Evolutionary conservation across 2,329 filamentous ascomycete genomes (phyloP), one percentile per base, ranked within the genome.

Genomic region (Phialophora chinensis): DNA sequence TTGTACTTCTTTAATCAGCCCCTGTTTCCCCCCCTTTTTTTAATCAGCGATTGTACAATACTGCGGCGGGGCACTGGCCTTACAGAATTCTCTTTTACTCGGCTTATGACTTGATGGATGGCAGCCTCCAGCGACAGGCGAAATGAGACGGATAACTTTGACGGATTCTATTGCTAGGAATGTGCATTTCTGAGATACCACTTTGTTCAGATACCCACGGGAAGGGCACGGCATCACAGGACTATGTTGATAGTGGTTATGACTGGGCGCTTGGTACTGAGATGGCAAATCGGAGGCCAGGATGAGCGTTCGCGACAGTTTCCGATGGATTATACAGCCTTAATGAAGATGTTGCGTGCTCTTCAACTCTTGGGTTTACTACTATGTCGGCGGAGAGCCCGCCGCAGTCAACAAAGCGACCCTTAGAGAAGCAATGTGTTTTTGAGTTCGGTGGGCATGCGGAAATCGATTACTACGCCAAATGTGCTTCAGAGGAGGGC

Each of bases 171-270:
- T 64, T 58, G 29, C 38, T 50, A 56, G 58, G 59, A 47, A 56
- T 58, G 44, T 49, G 61, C 54, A 25, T 62, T 60, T 60, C 56
- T 27, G 52, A 38, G 27, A 62, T 59, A 60, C 67, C 61, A 59
- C 59, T 53, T 62, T 64, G 62, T 62, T 61, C 44, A 60, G 67
- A 70, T 70, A 70, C 68, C 68, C 68, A 68, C 60, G 49, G 60
- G 59, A 35, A 47, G 49, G 60, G 63, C 57, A 66, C 27, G 63
- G 60, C 65, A 67, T 53, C 35, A 57, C 54, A 63, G 54, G 50
- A 29, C 54, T 57, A 59, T 56, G 50, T 29, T 61, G 23, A 54
- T 58, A 57, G 35, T 63, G 7, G 60, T 60, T 54, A 50, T 29
- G 55, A 56, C 54, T 55, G 49, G 56, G 66, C 63, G 57, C 58